A percentile compares a stretch with the other conserved stretches of the same genome.
Conservation (phyloP, 176 grass and related monocot species). For the Hsuehochloa calcarea region DNA sequence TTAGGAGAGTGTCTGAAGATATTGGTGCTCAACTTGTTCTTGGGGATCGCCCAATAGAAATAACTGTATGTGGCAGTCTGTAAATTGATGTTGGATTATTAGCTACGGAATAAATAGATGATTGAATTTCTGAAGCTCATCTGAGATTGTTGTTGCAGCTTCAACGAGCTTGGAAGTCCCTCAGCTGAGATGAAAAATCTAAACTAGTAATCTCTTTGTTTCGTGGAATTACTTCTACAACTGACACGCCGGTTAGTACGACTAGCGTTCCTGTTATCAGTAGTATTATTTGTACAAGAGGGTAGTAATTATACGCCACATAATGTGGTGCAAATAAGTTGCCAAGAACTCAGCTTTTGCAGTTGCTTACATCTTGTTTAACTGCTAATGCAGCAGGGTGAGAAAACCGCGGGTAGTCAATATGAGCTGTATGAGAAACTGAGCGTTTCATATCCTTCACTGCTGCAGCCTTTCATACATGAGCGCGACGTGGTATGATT, state of each 20-base stretch:
- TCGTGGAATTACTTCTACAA: slow-evolving; percentile 54
- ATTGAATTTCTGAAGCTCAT: background rate
- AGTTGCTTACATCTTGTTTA: background rate
- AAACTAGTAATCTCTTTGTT: slow-evolving; percentile 66
- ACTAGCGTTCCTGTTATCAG: background rate
- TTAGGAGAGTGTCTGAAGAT: slow-evolving; percentile 88
- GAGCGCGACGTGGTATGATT: slow-evolving; percentile 78
- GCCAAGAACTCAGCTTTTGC: background rate
- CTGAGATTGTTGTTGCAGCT: slow-evolving; percentile 48
- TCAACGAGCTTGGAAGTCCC: slow-evolving; percentile 92
- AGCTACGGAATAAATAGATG: background rate
- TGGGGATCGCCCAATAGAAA: slow-evolving; percentile 95
- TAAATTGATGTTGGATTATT: background rate
- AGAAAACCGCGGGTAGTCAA: slow-evolving; percentile 52
- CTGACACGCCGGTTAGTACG: slow-evolving; percentile 30
- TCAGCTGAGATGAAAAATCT: slow-evolving; percentile 67
- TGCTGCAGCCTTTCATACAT: slow-evolving; percentile 80
- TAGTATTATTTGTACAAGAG: background rate
- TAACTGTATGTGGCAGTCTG: slow-evolving; percentile 58
- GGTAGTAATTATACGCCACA: background rate
- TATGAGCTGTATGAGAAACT: slow-evolving; percentile 70
- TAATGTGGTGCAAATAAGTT: background rate
- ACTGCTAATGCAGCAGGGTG: slow-evolving; percentile 29
- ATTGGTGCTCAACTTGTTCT: slow-evolving; percentile 89
- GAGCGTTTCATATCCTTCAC: slow-evolving; percentile 75